phyloP scores from a whole-genome alignment of 2,329 filamentous ascomycete species.

The Elsinoe perseae region DNA sequence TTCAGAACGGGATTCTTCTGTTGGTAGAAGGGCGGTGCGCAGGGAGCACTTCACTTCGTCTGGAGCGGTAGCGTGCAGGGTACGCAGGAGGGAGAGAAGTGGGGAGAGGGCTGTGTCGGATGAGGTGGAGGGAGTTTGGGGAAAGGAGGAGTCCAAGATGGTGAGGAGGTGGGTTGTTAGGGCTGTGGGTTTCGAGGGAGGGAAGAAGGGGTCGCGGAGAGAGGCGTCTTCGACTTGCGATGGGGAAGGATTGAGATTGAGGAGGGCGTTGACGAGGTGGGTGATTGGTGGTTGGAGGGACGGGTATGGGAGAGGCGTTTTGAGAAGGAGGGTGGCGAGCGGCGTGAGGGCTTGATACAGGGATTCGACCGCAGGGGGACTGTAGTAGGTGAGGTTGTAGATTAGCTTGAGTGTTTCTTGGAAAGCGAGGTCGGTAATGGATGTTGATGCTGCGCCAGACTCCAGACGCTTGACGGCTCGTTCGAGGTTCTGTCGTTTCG shows the following conservation, averaged over 20 bases:
- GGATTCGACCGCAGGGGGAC: conserved; percentile 50
- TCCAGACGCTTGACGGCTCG: conserved; percentile 9
- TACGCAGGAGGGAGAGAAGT: conserved; percentile 64
- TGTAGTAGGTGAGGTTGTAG: conserved; percentile 78
- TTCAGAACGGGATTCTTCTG: conserved; percentile 63
- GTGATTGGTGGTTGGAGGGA: conserved; percentile 67
- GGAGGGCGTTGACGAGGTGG: conserved; percentile 67
- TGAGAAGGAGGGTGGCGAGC: conserved; percentile 61
- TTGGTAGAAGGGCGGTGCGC: conserved; percentile 63
- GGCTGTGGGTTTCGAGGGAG: conserved; percentile 50
- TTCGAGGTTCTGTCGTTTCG: conserved; percentile 3
- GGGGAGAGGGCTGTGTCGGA: conserved; percentile 51
- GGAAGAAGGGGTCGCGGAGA: conserved; percentile 51
- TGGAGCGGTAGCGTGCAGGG: conserved; percentile 58
- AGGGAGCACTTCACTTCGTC: conserved; percentile 57
- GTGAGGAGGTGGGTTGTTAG: conserved; percentile 59
- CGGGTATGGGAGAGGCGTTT: conserved; percentile 52
- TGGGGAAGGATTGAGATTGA: conserved; percentile 56
- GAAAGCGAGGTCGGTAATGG: conserved; percentile 72
- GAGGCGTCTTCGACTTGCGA: conserved; percentile 35
- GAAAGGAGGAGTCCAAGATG: conserved; percentile 60
- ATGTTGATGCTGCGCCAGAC: conserved; percentile 21
- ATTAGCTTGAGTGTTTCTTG: conserved; percentile 77
- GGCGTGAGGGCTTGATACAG: conserved; percentile 63
- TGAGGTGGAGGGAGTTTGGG: conserved; percentile 63